phyloP scores from a whole-genome alignment of 352 stramenopile genomes.

The Pilasporangium apinafurcum region DNA sequence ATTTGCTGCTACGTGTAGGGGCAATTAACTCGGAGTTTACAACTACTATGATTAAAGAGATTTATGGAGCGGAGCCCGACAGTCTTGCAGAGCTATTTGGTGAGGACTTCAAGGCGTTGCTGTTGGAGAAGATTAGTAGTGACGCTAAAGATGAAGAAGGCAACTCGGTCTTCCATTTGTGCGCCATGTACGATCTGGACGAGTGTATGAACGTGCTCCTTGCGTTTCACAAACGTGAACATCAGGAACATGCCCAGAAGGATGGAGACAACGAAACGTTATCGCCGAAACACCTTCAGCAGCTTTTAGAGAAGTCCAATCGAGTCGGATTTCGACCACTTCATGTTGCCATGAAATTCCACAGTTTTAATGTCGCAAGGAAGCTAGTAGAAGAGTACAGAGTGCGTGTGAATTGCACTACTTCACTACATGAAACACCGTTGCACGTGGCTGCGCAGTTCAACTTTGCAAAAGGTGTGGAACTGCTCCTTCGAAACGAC shows the following conservation, averaged over 20 bases:
- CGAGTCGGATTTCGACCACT: constrained; percentile 54
- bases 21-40: constrained; percentile 49
- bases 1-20: constrained; percentile 60
- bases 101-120: constrained; percentile 32
- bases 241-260: constrained; percentile 5
- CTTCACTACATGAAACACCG: constrained; percentile 52
- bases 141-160: constrained; percentile 60
- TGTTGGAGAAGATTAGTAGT: constrained; percentile 53
- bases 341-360: constrained; percentile 70
- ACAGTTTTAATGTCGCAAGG: constrained; percentile 13
- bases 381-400: constrained; percentile 26
- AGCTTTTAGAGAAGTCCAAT: constrained; percentile 48
- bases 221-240: constrained; percentile 35
- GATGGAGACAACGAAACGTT: not conserved
- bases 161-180: constrained; percentile 76
- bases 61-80: constrained; percentile 11
- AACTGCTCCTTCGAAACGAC: constrained; percentile 33
- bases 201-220: constrained; percentile 35
- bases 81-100: not conserved
- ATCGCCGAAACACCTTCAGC: constrained; percentile 11
- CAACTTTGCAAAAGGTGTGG: constrained; percentile 35
- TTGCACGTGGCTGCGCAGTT: constrained; percentile 55
- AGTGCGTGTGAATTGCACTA: constrained; percentile 40
- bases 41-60: constrained; percentile 24
- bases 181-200: constrained; percentile 54